Percentiles rank a stretch among this genome's conserved stretches.
Conservation (phyloP, 345 rosid genomes). For the Brassica napus region DNA sequence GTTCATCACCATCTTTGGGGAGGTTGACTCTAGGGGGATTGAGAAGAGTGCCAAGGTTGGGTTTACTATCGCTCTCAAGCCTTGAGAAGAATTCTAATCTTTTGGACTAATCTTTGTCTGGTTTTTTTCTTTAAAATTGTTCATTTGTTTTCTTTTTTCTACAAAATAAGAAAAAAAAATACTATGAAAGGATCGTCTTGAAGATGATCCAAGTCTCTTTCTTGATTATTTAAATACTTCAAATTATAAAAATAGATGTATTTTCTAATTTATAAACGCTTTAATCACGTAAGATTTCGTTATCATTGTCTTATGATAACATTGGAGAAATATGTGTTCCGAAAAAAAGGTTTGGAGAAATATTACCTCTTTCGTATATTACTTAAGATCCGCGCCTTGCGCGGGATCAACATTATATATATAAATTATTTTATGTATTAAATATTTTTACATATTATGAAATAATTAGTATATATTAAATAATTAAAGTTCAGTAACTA, state of each 20-base stretch:
- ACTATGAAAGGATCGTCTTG: constrained; percentile 23
- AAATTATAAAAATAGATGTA: too few species aligned
- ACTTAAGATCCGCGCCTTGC: too few species aligned
- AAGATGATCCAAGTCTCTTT: constrained; percentile 22
- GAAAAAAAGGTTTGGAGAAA: too few species aligned
- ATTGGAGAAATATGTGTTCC: too few species aligned
- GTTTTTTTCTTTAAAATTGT: constrained; percentile 16
- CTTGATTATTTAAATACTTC: not conserved
- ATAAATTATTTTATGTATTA: too few species aligned
- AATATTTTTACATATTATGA: too few species aligned
- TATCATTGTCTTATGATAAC: too few species aligned
- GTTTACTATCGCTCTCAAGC: constrained; percentile 83
- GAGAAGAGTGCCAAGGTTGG: constrained; percentile 96
- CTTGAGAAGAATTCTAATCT: constrained; percentile 40
- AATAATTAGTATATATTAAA: too few species aligned
- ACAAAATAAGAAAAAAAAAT: constrained; percentile 28
- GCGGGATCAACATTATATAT: too few species aligned
- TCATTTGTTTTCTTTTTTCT: constrained; percentile 26
- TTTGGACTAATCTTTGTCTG: constrained; percentile 20
- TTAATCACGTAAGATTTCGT: not conserved
- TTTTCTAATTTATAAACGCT: constrained; percentile 31
- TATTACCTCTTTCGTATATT: too few species aligned
- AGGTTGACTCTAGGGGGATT: constrained; percentile 84
- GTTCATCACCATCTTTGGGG: constrained; percentile 81
- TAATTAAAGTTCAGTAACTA: too few species aligned